phyloP scores from a whole-genome alignment of 768 basidiomycete genomes.

The Pulveroboletus ravenelii region DNA sequence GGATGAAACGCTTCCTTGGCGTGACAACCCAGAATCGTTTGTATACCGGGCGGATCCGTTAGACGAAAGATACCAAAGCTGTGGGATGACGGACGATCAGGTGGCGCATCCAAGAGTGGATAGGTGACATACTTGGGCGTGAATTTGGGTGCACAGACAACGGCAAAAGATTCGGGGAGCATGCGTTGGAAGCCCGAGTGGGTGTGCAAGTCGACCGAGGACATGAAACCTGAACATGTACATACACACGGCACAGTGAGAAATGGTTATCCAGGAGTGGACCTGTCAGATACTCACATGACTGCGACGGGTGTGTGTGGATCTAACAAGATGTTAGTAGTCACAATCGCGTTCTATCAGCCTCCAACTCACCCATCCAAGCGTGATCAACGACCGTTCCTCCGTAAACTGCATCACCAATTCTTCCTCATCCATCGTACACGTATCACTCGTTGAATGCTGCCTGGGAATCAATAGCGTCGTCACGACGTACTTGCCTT shows the following conservation, averaged over 20 bases:
- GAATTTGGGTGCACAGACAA: constrained; percentile 82
- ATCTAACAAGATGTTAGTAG: constrained; percentile 48
- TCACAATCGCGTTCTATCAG: neutral
- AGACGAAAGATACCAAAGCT: constrained; percentile 85
- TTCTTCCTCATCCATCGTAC: constrained; percentile 89
- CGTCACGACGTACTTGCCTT: constrained; percentile 65
- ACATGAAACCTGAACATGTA: constrained; percentile 75
- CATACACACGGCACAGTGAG: neutral
- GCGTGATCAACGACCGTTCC: constrained; percentile 71
- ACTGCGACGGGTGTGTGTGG: constrained; percentile 88
- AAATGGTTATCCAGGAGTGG: neutral
- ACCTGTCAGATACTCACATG: constrained; percentile 46
- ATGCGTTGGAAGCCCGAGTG: constrained; percentile 86
- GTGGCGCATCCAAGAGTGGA: neutral
- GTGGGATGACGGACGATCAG: neutral
- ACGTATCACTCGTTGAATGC: constrained; percentile 85
- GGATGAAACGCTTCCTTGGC: constrained; percentile 81
- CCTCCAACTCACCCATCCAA: constrained; percentile 78
- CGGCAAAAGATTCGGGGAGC: constrained; percentile 89
- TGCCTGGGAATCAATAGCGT: constrained; percentile 86
- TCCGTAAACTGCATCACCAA: constrained; percentile 82
- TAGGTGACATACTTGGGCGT: constrained; percentile 57
- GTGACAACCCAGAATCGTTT: constrained; percentile 62
- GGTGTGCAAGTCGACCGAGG: constrained; percentile 88
- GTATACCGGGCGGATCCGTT: constrained; percentile 81